Evolutionary conservation across 169 alveolate species (phyloP).

Genomic region (Blepharisma undulans): DNA sequence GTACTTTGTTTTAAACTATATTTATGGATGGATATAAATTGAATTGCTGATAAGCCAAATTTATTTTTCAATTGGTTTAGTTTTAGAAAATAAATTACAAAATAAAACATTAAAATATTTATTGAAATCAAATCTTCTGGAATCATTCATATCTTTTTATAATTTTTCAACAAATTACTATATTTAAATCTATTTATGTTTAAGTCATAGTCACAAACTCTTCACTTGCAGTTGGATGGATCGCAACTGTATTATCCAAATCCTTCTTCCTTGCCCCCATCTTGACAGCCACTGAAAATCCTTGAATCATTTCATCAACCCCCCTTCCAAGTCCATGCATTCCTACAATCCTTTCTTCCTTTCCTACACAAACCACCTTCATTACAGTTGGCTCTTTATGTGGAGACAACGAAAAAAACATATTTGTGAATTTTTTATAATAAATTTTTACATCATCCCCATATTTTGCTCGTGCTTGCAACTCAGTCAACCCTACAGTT

Average conservation of each 20-base stretch:
- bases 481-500: conserved; percentile 90
- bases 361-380: conserved; percentile 76
- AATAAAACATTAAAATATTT: no score
- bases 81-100: no score
- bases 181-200: background rate
- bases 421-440: conserved; percentile 67
- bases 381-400: conserved; percentile 74
- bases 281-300: conserved; percentile 88
- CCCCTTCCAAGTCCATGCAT: conserved; percentile 86
- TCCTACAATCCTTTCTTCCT: conserved; percentile 85
- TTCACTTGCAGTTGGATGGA: conserved; percentile 92
- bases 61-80: no score
- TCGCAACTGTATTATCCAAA: conserved; percentile 86
- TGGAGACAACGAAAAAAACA: conserved; percentile 64
- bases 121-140: no score
- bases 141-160: no score
- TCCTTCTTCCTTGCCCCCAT: conserved; percentile 90
- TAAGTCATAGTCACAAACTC: conserved; percentile 78
- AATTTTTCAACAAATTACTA: no score
- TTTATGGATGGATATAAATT: no score
- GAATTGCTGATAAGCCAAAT: no score
- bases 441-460: conserved; percentile 72
- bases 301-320: conserved; percentile 91
- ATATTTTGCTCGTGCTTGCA: conserved; percentile 77
- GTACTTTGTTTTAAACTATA: no score